These are phyloP conservation scores for Phialophora tarda DNA, from an alignment of 2,329 filamentous ascomycete genomes.

Conservation along the genomic window DNA sequence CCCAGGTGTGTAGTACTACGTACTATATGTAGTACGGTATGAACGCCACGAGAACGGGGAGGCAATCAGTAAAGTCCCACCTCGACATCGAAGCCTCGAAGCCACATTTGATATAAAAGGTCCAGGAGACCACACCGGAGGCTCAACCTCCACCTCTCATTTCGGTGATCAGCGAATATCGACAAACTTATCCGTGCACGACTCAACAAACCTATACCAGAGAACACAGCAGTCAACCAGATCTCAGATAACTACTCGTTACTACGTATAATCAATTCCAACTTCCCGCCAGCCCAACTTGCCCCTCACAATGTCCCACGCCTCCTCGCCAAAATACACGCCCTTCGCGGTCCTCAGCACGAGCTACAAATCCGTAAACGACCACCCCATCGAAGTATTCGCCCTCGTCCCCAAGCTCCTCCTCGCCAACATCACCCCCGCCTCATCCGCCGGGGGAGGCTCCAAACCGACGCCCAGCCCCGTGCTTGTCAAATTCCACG, in stretches of 20 bases:
- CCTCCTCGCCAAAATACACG: conserved; percentile 2
- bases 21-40: no score
- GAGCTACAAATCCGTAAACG: conserved; percentile 9
- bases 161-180: not conserved
- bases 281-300: not conserved
- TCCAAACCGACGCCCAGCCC: not conserved
- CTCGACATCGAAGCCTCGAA: no score
- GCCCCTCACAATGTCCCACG: not conserved
- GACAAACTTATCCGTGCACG: not conserved
- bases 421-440: not conserved
- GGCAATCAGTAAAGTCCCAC: no score
- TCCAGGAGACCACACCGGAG: no score
- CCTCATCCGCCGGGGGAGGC: not conserved
- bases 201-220: not conserved
- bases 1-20: no score
- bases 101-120: not conserved
- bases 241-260: not conserved
- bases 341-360: conserved; percentile 12
- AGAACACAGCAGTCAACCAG: no score
- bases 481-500: conserved; percentile 13
- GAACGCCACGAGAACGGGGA: no score
- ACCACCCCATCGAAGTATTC: conserved; percentile 7
- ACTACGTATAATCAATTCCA: not conserved
- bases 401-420: conserved; percentile 6
- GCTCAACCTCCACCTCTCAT: not conserved